Evolutionary conservation across 1,139 yeast species (phyloP).

Genomic region (Maudiozyma humilis): DNA sequence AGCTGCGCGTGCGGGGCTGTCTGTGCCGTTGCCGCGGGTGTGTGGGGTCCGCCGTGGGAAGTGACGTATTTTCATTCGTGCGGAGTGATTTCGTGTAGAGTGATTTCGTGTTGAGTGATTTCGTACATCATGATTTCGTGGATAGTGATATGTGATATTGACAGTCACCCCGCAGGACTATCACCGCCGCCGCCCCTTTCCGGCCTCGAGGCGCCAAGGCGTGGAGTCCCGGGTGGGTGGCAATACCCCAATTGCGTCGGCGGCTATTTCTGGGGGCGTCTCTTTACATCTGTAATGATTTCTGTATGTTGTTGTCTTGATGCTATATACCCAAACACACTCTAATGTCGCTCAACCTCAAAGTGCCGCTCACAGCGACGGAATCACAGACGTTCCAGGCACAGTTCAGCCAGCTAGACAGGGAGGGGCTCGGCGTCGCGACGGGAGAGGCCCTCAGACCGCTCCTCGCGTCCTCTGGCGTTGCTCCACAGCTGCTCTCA

Average conservation of each 20-base stretch:
- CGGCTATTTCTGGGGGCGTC: not conserved
- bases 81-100: not conserved
- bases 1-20: not conserved
- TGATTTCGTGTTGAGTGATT: not conserved
- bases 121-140: not conserved
- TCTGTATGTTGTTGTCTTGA: not conserved
- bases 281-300: no score
- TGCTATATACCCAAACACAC: no score
- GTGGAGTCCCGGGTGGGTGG: not conserved
- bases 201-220: no score
- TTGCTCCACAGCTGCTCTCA: conserved; percentile 70
- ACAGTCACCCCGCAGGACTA: no score
- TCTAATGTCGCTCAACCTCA: conserved; percentile 27
- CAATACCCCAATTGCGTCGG: not conserved
- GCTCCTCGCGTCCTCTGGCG: conserved; percentile 77
- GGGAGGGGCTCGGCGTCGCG: conserved; percentile 69
- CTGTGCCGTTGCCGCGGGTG: no score
- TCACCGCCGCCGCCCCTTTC: no score
- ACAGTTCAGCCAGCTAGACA: conserved; percentile 71
- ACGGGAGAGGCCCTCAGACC: conserved; percentile 89
- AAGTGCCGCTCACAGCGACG: conserved; percentile 55
- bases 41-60: no score
- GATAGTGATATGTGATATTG: not conserved
- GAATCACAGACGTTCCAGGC: conserved; percentile 69
- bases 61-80: not conserved